Evolutionary conservation across 768 basidiomycete species (phyloP).

Genomic region (Leccinum variicolor): DNA sequence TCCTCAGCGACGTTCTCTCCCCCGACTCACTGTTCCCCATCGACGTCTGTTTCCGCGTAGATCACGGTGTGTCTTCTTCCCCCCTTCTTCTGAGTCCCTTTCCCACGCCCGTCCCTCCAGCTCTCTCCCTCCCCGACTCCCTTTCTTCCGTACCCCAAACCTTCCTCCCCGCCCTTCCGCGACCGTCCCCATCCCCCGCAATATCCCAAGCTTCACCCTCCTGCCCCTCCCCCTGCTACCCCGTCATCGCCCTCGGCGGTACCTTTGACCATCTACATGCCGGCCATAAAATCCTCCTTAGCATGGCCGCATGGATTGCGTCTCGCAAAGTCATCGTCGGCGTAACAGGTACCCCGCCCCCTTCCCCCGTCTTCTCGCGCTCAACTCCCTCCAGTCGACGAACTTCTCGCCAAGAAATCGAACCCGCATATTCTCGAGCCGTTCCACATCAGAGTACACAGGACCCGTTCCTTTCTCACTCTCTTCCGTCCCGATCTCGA

Average conservation of each 20-base stretch:
- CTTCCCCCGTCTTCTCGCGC: conserved; percentile 5
- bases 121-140: conserved; percentile 40
- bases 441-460: conserved; percentile 50
- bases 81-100: neutral
- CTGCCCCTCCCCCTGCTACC: conserved; percentile 32
- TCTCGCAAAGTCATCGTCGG: conserved; percentile 83
- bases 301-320: conserved; percentile 87
- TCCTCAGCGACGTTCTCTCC: conserved; percentile 58
- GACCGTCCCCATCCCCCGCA: neutral
- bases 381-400: conserved; percentile 50
- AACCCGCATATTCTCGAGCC: conserved; percentile 66
- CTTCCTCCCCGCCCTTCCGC: conserved; percentile 12
- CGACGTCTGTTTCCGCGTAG: conserved; percentile 41
- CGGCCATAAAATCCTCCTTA: conserved; percentile 94
- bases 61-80: conserved; percentile 40
- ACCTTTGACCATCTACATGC: conserved; percentile 98
- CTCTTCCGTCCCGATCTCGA: conserved; percentile 65
- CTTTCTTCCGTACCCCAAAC: conserved; percentile 36
- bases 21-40: conserved; percentile 35
- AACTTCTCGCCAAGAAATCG: conserved; percentile 66
- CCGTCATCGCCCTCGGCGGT: conserved; percentile 86
- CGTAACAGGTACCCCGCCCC: conserved; percentile 59
- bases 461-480: conserved; percentile 64
- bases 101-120: conserved; percentile 6
- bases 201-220: neutral